These are phyloP conservation scores for Gossypium arboreum DNA, from an alignment of 345 rosid genomes.

Conservation along the genomic window DNA sequence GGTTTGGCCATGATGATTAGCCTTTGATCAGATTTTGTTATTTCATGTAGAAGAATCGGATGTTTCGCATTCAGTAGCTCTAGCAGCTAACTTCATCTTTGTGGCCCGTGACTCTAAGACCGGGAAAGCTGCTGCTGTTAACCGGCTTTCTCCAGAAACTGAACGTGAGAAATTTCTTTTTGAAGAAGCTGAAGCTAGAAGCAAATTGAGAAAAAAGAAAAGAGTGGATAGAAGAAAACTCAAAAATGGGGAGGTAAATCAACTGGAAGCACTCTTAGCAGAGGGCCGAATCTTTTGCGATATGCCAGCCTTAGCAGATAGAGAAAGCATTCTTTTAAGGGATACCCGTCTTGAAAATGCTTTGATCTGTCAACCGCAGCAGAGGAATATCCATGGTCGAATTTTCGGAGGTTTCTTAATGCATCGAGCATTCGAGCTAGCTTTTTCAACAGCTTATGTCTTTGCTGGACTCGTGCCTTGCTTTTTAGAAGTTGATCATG, in stretches of 20 bases:
- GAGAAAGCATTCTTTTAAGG: conserved; percentile 73
- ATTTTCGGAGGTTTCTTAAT: conserved; percentile 86
- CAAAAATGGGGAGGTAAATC: conserved; percentile 37
- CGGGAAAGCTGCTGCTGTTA: conserved; percentile 71
- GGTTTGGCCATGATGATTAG: neutral
- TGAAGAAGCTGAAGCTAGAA: conserved; percentile 81
- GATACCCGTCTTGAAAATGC: conserved; percentile 67
- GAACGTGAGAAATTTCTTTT: conserved; percentile 56
- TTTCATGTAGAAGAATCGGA: conserved; percentile 38
- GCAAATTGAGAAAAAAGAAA: conserved; percentile 55
- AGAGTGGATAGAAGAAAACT: conserved; percentile 33
- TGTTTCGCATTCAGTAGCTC: conserved; percentile 51
- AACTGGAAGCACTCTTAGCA: conserved; percentile 56
- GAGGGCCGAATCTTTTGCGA: conserved; percentile 79
- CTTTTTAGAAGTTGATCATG: conserved; percentile 85
- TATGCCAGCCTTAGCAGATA: conserved; percentile 90
- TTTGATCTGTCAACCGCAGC: conserved; percentile 87
- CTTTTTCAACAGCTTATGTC: conserved; percentile 78
- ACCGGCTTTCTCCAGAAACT: conserved; percentile 63
- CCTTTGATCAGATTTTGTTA: neutral
- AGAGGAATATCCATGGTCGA: conserved; percentile 79
- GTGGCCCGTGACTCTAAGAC: conserved; percentile 83
- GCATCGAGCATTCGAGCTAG: conserved; percentile 80
- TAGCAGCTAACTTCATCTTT: conserved; percentile 76
- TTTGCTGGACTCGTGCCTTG: conserved; percentile 78